Evolutionary conservation across 768 basidiomycete species (phyloP).

Genomic region (Infundibulicybe gibba): DNA sequence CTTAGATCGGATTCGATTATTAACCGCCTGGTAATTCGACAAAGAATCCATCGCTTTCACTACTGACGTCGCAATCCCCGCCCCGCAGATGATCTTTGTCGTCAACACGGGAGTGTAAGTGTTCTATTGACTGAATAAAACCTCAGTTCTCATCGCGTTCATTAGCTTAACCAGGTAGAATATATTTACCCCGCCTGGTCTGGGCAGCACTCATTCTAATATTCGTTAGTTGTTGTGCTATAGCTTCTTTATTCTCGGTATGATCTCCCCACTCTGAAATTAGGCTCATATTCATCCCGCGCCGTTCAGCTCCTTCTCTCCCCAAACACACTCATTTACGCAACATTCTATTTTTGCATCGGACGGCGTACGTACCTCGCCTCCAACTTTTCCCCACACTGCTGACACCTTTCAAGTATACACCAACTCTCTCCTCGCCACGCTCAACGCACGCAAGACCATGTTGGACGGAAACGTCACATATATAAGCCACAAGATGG

Average conservation of each 20-base stretch:
- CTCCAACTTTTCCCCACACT: background rate
- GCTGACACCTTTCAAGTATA: slow-evolving; percentile 13
- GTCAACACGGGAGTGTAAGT: slow-evolving; percentile 16
- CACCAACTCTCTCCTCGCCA: slow-evolving; percentile 22
- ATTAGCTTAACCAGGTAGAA: slow-evolving; percentile 5
- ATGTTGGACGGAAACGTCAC: slow-evolving; percentile 7
- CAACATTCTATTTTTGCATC: slow-evolving; percentile 28
- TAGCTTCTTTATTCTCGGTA: slow-evolving; percentile 8
- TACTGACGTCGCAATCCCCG: background rate
- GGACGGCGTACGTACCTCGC: slow-evolving; percentile 20
- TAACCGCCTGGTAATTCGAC: slow-evolving; percentile 11
- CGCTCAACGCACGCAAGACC: slow-evolving; percentile 12
- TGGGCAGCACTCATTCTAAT: background rate
- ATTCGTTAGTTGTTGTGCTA: slow-evolving; percentile 3
- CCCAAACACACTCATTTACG: slow-evolving; percentile 24
- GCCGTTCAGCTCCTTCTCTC: slow-evolving; percentile 17
- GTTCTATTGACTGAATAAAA: background rate
- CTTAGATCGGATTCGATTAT: slow-evolving; percentile 18
- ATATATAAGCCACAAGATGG: slow-evolving; percentile 10
- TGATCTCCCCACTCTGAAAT: background rate
- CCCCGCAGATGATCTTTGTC: slow-evolving; percentile 14
- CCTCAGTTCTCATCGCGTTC: background rate
- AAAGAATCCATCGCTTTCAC: too few species aligned
- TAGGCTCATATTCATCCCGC: background rate
- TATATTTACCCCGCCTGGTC: background rate